Evolutionary conservation across 2,329 filamentous ascomycete species (phyloP), one percentile per base, ranked within the genome.

Genomic region (Microdochium bolleyi): DNA sequence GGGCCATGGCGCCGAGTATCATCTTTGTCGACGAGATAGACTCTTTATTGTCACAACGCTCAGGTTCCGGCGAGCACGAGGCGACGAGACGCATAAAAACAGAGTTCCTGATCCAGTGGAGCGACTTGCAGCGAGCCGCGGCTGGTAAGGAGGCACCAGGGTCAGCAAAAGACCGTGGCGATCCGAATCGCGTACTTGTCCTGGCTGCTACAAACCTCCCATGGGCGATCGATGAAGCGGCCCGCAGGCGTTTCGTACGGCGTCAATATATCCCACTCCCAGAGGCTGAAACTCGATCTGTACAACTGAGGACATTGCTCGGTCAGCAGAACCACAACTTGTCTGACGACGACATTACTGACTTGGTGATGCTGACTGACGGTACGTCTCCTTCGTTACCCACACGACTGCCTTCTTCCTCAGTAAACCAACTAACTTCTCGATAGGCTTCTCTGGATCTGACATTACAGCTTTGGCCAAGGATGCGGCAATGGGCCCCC

Each of bases 1-100:
- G 95, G 67, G 78, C 84, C 34, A 78, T 97, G 48, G 91, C 94
- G 0, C 94, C 94, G 0, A 94, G 88, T 56, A 97, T 99, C 66
- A 97, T 99, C 54, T 99, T 99, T 61, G 91, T 99, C 3, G 94
- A 99, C 63, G 94, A 99, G 67, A 99, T 99, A 57, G 94, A 99
- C 67, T 96, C 92, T 1, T 74, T 99, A 0, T 78, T 99, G 0
- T 95, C 91, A 1, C 84, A 91, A 16, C 79, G 94, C 51, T 88
- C 87, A 7, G 89, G 89, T 0, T 85, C 85, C 2, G 87, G 89
- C 1, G 94, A 97, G 64, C 89, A 97, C 61, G 94, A 99, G 70
- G 90, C 94, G 1, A 95, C 91, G 1, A 79, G 92, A 53, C 82
- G 94, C 52, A 95, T 96, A 64, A 99, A 99, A 72, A 99, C 94